Percentiles rank a stretch among this genome's conserved stretches.
These are phyloP conservation scores for Globisporangium takayamanum DNA, from an alignment of 352 stramenopile genomes.

Conservation along the genomic window DNA sequence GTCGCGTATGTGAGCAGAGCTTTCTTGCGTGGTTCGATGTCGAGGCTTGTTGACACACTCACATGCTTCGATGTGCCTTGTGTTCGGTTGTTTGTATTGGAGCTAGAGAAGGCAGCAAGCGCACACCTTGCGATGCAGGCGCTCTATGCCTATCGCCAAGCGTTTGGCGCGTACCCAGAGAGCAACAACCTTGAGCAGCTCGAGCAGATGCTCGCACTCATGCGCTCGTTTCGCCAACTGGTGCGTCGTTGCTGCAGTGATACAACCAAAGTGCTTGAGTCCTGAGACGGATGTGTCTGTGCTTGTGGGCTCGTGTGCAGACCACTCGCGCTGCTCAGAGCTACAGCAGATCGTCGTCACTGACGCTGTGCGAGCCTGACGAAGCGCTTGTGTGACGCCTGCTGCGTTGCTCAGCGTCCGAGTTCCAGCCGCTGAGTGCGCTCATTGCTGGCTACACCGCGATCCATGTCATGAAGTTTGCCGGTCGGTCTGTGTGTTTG, in stretches of 20 bases:
- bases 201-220: conserved; percentile 11
- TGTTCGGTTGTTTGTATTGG: neutral
- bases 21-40: no score
- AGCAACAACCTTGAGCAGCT: conserved; percentile 19
- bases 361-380: conserved; percentile 8
- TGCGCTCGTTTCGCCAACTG: conserved; percentile 7
- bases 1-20: no score
- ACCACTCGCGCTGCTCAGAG: neutral
- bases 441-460: conserved; percentile 24
- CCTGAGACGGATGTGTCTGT: neutral
- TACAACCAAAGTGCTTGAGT: neutral
- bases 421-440: conserved; percentile 30
- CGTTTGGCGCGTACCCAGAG: conserved; percentile 18
- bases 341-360: no score
- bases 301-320: neutral
- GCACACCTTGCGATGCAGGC: conserved; percentile 21
- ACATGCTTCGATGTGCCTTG: neutral
- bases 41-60: neutral
- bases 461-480: conserved; percentile 26
- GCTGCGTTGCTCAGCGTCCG: conserved; percentile 19
- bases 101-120: neutral
- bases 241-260: conserved; percentile 2
- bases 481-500: conserved; percentile 4
- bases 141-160: conserved; percentile 19
- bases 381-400: conserved; percentile 11